Evolutionary conservation across 805 yeast genomes (phyloP), one percentile per base, ranked within the genome.

Genomic region (Blastobotrys americana): DNA sequence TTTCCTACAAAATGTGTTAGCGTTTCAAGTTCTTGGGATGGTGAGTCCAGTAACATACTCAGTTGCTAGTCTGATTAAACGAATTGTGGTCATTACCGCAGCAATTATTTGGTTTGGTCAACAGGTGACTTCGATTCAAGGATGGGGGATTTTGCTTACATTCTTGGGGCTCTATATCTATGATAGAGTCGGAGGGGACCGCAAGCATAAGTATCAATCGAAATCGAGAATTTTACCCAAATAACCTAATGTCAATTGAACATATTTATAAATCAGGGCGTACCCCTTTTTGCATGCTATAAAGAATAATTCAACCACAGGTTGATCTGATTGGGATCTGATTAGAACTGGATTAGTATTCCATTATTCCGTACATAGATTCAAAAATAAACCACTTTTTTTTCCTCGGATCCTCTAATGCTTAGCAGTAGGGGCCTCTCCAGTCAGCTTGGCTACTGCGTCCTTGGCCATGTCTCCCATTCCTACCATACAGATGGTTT

Each of bases 401-500:
- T 37, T 23, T 37, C 39, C 20, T 36, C 17, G 3, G 37, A 10
- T 34, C n/a, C 39, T 13, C 31, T 25, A 36, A 42, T 37, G 39
- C 38, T 36, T 42, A 9, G 41, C 75, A 37, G 55, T 70, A 37
- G 83, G 82, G 38, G 54, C 60, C 53, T 78, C 78, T 42, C 84
- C 84, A 3, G 85, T 78, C 48, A 80, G 44, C 46, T 65, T 72
- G 25, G 73, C 85, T 42, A 82, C 82, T 45, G 72, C 71, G 45
- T 81, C 87, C 64, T 78, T 82, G 27, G 88, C 88, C 67, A 88
- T 85, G 61, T 93, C 98, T 64, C 97, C 98, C 55, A 93, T 79
- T 9, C 96, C 96, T 48, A 90, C 97, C 97, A 90, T 90, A 66
- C 95, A 90, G 38, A 90, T 87, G 2, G 97, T 90, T 72, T 93